Evolutionary conservation across 2,329 filamentous ascomycete species (phyloP).

Genomic region (Daldinia sp.): DNA sequence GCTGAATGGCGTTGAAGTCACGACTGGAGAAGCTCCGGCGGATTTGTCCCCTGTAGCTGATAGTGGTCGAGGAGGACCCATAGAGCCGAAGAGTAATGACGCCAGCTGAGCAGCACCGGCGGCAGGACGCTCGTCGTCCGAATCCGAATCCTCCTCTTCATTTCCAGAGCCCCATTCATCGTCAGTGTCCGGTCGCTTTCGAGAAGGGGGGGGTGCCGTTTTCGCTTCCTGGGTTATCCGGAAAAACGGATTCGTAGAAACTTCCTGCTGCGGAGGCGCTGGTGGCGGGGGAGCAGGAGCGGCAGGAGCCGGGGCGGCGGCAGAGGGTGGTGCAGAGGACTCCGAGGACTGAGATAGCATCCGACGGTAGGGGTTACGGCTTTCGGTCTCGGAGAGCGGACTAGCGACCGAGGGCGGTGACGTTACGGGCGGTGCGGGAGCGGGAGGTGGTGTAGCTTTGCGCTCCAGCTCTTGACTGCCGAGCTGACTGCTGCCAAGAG

Average conservation of each 20-base stretch:
- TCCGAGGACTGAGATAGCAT: constrained; percentile 79
- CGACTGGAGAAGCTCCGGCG: constrained; percentile 51
- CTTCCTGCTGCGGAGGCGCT: constrained; percentile 56
- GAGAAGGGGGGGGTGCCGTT: constrained; percentile 57
- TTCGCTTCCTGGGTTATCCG: constrained; percentile 75
- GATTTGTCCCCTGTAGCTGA: constrained; percentile 81
- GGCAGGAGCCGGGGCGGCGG: constrained; percentile 54
- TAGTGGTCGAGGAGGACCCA: constrained; percentile 90
- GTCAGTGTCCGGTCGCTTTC: constrained; percentile 61
- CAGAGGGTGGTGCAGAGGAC: constrained; percentile 54
- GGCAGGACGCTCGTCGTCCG: constrained; percentile 79
- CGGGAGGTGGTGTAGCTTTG: constrained; percentile 59
- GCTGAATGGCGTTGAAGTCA: constrained; percentile 48
- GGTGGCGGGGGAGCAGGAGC: constrained; percentile 53
- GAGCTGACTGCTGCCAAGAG: constrained; percentile 59
- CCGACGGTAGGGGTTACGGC: constrained; percentile 94
- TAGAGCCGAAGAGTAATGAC: constrained; percentile 94
- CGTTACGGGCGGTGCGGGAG: constrained; percentile 57
- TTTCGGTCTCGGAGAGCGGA: constrained; percentile 73
- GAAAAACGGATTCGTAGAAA: constrained; percentile 96
- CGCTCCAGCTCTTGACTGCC: constrained; percentile 64
- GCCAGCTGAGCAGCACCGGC: constrained; percentile 91
- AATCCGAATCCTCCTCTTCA: constrained; percentile 69
- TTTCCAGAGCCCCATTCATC: constrained; percentile 89
- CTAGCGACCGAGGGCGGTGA: constrained; percentile 61